phyloP scores from a whole-genome alignment of 441 rosid genomes.

The Lepidium campestre region DNA sequence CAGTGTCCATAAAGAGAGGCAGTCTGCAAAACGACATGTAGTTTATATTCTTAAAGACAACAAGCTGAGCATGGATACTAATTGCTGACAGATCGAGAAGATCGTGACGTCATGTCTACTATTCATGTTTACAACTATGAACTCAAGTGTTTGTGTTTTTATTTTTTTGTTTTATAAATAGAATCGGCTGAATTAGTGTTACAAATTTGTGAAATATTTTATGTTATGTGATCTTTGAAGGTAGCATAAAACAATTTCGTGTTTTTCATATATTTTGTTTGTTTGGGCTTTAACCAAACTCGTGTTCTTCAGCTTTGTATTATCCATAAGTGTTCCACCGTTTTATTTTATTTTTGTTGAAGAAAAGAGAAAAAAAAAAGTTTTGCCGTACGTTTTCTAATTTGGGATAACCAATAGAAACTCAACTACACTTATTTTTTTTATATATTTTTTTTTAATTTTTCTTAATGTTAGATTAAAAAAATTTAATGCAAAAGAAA shows the following conservation, averaged over 20 bases:
- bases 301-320: neutral
- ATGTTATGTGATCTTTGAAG: no score
- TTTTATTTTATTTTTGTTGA: neutral
- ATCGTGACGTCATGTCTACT: slow-evolving; percentile 1
- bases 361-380: neutral
- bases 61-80: neutral
- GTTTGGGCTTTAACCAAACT: neutral
- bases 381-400: neutral
- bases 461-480: neutral
- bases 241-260: neutral
- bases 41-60: neutral
- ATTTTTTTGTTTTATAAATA: no score
- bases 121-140: neutral
- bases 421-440: neutral
- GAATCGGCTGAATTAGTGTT: no score
- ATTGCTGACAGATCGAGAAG: neutral
- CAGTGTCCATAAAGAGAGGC: neutral
- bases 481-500: neutral
- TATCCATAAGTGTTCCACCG: no score
- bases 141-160: neutral
- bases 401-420: neutral
- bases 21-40: slow-evolving; percentile 4
- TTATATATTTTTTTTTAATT: neutral
- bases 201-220: no score
- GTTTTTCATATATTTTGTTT: neutral